A percentile compares a stretch with the other conserved stretches of the same genome.
phyloP scores from a whole-genome alignment of 2,329 filamentous ascomycete genomes.

The Scytalidium sp. region DNA sequence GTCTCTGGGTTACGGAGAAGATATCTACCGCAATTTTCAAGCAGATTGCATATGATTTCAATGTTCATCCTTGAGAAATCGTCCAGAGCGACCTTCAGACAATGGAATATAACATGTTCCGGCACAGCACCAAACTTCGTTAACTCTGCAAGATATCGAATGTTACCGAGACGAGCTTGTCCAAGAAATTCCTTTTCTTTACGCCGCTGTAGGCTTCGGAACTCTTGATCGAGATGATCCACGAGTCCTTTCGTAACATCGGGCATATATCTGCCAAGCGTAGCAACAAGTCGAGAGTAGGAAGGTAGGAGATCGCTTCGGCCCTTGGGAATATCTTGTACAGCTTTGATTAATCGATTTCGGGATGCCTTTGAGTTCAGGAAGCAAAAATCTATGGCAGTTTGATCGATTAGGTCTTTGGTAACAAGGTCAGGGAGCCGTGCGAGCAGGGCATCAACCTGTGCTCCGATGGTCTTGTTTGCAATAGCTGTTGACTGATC shows the following conservation, averaged over 20 bases:
- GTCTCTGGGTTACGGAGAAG: slow-evolving; percentile 90
- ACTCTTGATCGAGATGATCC: slow-evolving; percentile 91
- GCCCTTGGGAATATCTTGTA: slow-evolving; percentile 93
- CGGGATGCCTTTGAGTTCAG: slow-evolving; percentile 97
- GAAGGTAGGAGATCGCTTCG: slow-evolving; percentile 85
- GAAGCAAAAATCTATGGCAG: slow-evolving; percentile 95
- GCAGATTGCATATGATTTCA: slow-evolving; percentile 92
- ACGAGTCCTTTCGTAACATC: slow-evolving; percentile 93
- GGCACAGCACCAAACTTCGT: slow-evolving; percentile 98
- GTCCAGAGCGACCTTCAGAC: slow-evolving; percentile 93
- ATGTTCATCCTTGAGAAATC: slow-evolving; percentile 99
- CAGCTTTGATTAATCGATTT: slow-evolving; percentile 86
- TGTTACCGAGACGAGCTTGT: slow-evolving; percentile 88
- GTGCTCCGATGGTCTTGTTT: slow-evolving; percentile 96
- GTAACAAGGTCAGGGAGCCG: slow-evolving; percentile 87
- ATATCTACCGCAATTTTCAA: slow-evolving; percentile 96
- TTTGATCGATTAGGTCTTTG: slow-evolving; percentile 88
- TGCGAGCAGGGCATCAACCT: slow-evolving; percentile 86
- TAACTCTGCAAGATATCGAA: slow-evolving; percentile 94
- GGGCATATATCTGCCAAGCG: slow-evolving; percentile 87
- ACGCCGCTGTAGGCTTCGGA: slow-evolving; percentile 90
- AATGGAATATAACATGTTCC: slow-evolving; percentile 98
- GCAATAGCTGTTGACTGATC: slow-evolving; percentile 92
- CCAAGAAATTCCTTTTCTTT: slow-evolving; percentile 98
- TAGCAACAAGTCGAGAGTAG: slow-evolving; percentile 91